phyloP scores from a whole-genome alignment of 257 asterid genomes.

The Solanum medicagineum region DNA sequence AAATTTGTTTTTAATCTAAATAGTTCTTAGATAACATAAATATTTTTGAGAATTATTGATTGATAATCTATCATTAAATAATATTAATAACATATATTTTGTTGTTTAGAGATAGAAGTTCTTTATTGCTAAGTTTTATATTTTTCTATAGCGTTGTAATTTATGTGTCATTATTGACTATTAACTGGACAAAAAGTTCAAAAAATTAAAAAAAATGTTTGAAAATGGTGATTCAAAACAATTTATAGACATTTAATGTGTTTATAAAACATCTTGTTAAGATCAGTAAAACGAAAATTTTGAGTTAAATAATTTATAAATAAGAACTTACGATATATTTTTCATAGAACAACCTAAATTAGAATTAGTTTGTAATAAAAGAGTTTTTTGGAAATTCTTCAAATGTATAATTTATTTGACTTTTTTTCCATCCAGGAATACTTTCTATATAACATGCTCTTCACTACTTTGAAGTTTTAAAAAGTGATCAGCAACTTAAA shows the following conservation, averaged over 20 bases:
- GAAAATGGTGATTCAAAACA: neutral
- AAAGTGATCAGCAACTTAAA: neutral
- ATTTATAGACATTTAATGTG: neutral
- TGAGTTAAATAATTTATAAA: neutral
- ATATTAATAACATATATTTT: neutral
- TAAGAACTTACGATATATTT: neutral
- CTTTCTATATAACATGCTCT: neutral
- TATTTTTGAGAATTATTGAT: neutral
- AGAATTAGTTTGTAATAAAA: neutral
- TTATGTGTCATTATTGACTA: neutral
- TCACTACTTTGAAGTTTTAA: neutral
- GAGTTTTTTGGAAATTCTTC: neutral
- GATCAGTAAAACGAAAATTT: rapidly evolving
- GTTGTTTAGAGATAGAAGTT: neutral
- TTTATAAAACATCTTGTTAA: neutral
- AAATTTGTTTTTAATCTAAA: neutral
- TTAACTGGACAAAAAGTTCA: neutral
- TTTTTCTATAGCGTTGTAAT: neutral
- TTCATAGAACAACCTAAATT: too few relatives aligned
- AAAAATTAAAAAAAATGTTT: neutral
- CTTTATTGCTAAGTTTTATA: neutral
- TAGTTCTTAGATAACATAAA: neutral
- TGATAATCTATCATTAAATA: neutral
- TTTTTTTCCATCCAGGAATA: neutral
- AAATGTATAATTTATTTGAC: neutral